Conservation (phyloP, 768 basidiomycete genomes). For the Trametes sanguinea region DNA sequence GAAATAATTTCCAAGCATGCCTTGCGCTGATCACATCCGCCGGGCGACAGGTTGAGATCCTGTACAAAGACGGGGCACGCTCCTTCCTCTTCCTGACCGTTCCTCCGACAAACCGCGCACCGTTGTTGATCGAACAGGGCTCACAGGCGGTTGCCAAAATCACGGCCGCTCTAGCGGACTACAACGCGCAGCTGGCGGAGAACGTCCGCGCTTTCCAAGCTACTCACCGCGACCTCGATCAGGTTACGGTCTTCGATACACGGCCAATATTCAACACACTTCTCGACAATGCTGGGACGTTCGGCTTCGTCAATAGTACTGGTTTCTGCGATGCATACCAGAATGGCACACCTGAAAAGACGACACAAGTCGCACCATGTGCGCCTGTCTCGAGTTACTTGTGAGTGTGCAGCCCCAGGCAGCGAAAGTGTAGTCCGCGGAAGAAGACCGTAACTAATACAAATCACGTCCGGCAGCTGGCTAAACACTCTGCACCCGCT, state of each 20-base stretch:
- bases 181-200: constrained; percentile 49
- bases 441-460: background rate
- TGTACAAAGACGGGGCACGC: constrained; percentile 44
- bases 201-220: constrained; percentile 43
- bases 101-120: constrained; percentile 41
- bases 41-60: constrained; percentile 46
- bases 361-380: constrained; percentile 58
- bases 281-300: constrained; percentile 50
- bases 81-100: constrained; percentile 43
- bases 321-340: constrained; percentile 62
- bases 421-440: background rate
- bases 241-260: constrained; percentile 54
- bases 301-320: constrained; percentile 60
- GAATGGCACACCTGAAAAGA: constrained; percentile 52
- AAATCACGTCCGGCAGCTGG: constrained; percentile 38
- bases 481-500: constrained; percentile 61
- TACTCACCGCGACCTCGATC: constrained; percentile 45
- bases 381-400: constrained; percentile 68
- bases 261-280: constrained; percentile 60
- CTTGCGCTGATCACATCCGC: background rate
- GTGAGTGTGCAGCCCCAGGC: constrained; percentile 39
- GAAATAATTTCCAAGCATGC: constrained; percentile 33
- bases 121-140: constrained; percentile 44
- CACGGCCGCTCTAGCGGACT: constrained; percentile 43
- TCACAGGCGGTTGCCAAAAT: constrained; percentile 31